Conservation (phyloP, 106 monocot species). For the Dioscorea zingiberensis region DNA sequence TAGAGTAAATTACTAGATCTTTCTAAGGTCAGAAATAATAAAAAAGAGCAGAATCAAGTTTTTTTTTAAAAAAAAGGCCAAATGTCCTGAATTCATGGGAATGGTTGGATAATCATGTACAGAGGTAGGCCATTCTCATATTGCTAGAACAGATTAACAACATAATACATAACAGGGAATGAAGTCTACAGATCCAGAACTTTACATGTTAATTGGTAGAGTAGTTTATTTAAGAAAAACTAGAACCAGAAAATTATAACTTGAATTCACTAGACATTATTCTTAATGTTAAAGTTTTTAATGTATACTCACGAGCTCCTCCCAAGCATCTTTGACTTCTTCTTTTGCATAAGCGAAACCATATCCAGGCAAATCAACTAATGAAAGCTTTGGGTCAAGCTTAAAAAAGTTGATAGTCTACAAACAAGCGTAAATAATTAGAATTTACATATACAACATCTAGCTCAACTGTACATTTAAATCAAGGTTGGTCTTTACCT, state of each 20-base stretch:
- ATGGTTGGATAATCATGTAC: no score
- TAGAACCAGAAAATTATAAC: background rate
- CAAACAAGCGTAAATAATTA: slow-evolving; percentile 15
- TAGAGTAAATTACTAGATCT: no score
- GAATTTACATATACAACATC: background rate
- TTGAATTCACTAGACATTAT: background rate
- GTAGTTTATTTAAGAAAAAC: background rate
- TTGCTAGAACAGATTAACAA: no score
- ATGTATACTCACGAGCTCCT: slow-evolving; percentile 90
- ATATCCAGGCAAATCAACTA: slow-evolving; percentile 99
- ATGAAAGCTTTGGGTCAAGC: slow-evolving; percentile 80
- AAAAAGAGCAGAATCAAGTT: no score
- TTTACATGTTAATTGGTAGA: no score
- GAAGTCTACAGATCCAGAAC: no score
- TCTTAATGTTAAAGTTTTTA: no score
- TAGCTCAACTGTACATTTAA: background rate
- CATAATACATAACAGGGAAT: no score
- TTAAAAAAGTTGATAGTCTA: slow-evolving; percentile 97
- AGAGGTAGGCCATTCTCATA: no score
- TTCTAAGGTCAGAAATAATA: no score
- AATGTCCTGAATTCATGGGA: no score
- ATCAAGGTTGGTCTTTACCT: slow-evolving; percentile 36
- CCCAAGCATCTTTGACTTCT: slow-evolving; percentile 95
- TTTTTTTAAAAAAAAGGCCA: no score
- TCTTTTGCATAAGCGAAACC: slow-evolving; percentile 99